Percentiles rank a stretch among this genome's conserved stretches.
Evolutionary conservation across 1,284 basidiomycete species (phyloP).

Genomic region (Pseudozyma hubeiensis): DNA sequence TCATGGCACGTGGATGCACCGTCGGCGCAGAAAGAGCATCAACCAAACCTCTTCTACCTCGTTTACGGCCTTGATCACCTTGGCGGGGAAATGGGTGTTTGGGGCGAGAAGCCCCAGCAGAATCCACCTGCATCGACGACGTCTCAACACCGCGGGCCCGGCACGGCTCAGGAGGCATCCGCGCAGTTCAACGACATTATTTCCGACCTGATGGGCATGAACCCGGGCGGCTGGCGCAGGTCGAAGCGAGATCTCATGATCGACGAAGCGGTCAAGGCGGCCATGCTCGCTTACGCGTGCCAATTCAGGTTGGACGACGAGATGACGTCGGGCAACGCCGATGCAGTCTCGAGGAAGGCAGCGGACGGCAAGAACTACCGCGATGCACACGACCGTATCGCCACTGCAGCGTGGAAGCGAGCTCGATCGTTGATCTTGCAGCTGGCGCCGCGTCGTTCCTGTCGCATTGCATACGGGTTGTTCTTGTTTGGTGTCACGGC

Average conservation of each 20-base stretch:
- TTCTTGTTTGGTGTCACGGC: slow-evolving; percentile 51
- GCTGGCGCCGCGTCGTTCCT: slow-evolving; percentile 40
- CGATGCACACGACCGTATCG: slow-evolving; percentile 50
- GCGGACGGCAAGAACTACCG: slow-evolving; percentile 38
- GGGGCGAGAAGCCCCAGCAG: slow-evolving; percentile 45
- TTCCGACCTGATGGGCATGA: slow-evolving; percentile 35
- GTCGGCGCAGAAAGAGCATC: slow-evolving; percentile 34
- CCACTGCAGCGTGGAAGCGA: slow-evolving; percentile 50
- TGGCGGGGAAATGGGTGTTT: slow-evolving; percentile 51
- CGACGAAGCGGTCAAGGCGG: slow-evolving; percentile 52
- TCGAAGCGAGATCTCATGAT: slow-evolving; percentile 48
- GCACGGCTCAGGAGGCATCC: slow-evolving; percentile 31
- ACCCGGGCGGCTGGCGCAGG: slow-evolving; percentile 41
- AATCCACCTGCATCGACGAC: not conserved
- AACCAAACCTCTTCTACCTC: slow-evolving; percentile 52
- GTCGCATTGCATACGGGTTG: slow-evolving; percentile 42
- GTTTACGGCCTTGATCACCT: slow-evolving; percentile 53
- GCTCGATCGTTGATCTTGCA: slow-evolving; percentile 46
- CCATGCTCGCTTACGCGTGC: slow-evolving; percentile 53
- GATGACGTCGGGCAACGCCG: slow-evolving; percentile 28
- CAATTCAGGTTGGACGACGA: slow-evolving; percentile 50
- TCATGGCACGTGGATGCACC: slow-evolving; percentile 52
- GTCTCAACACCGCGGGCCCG: slow-evolving; percentile 3
- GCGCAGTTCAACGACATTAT: slow-evolving; percentile 32
- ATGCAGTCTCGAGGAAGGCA: slow-evolving; percentile 31